phyloP scores from a whole-genome alignment of 1,284 basidiomycete species.

The Thecaphora frezii region DNA sequence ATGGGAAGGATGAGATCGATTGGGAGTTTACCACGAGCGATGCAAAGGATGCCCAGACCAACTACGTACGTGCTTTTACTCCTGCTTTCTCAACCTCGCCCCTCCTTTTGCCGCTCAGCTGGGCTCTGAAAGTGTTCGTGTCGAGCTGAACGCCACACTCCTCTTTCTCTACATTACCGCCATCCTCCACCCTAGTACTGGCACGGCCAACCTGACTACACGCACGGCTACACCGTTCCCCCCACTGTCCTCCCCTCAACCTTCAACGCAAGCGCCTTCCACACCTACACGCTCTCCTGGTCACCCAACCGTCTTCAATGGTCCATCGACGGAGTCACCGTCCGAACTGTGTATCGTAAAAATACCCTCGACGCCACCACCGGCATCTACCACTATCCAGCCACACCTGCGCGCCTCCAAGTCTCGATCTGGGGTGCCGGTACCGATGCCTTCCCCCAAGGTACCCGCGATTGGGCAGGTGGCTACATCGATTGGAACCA shows the following conservation, averaged over 20 bases:
- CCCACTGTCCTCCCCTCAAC: neutral
- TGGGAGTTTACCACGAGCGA: constrained; percentile 32
- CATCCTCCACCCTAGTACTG: constrained; percentile 12
- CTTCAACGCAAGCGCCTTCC: constrained; percentile 20
- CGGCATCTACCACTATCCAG: constrained; percentile 33
- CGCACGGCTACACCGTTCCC: constrained; percentile 22
- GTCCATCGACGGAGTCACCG: constrained; percentile 32
- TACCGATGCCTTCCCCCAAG: constrained; percentile 19
- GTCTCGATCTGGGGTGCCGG: constrained; percentile 43
- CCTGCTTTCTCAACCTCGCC: no score
- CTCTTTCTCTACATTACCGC: neutral
- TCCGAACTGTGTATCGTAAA: constrained; percentile 36
- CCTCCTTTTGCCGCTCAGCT: no score
- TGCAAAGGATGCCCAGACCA: constrained; percentile 25
- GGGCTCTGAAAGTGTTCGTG: no score
- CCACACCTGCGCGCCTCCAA: constrained; percentile 35
- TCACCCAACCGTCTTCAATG: constrained; percentile 33
- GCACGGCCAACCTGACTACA: constrained; percentile 22
- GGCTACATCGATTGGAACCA: constrained; percentile 43
- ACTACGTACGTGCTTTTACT: constrained; percentile 4
- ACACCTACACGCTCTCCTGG: constrained; percentile 43
- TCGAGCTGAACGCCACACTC: no score
- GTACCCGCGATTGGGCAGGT: constrained; percentile 38
- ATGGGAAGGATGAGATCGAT: constrained; percentile 36
- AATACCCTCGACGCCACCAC: constrained; percentile 15